These are phyloP conservation scores for Cercospora sp. DNA, from an alignment of 2,329 filamentous ascomycete species.

Conservation along the genomic window DNA sequence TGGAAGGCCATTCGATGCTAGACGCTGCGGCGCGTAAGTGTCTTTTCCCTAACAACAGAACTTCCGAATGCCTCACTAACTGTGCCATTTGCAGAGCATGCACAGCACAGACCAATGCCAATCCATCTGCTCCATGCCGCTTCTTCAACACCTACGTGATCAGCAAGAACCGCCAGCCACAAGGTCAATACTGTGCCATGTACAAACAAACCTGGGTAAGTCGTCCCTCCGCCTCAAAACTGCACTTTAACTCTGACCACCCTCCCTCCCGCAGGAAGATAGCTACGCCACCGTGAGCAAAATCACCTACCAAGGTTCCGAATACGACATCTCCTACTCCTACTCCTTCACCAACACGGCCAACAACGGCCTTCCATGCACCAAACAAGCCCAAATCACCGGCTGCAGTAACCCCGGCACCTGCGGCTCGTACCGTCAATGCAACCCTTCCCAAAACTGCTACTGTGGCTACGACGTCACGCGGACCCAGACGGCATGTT, in stretches of 20 bases:
- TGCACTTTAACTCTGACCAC: not conserved
- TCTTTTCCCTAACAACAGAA: not conserved
- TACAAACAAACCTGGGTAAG: slow-evolving; percentile 27
- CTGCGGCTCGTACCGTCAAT: slow-evolving; percentile 6
- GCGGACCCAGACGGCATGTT: not conserved
- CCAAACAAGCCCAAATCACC: not conserved
- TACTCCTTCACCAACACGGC: slow-evolving; percentile 14
- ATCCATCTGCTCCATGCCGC: slow-evolving; percentile 17
- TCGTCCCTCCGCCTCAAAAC: too few species aligned
- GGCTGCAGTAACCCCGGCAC: slow-evolving; percentile 5
- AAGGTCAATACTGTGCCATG: slow-evolving; percentile 24
- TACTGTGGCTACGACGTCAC: slow-evolving; percentile 11
- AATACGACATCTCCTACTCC: slow-evolving; percentile 12
- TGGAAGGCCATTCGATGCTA: slow-evolving; percentile 36
- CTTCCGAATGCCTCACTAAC: not conserved
- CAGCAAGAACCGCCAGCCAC: slow-evolving; percentile 26
- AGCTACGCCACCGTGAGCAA: slow-evolving; percentile 3
- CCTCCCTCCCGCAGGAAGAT: not conserved
- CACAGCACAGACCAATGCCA: slow-evolving; percentile 5
- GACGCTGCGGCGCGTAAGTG: slow-evolving; percentile 34
- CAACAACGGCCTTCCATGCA: slow-evolving; percentile 14
- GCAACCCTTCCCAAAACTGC: slow-evolving; percentile 11
- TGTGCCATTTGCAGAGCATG: slow-evolving; percentile 31
- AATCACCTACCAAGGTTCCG: slow-evolving; percentile 8
- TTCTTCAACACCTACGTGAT: slow-evolving; percentile 30